Evolutionary conservation across 768 basidiomycete species (phyloP).

Genomic region (Collybiopsis confluens): DNA sequence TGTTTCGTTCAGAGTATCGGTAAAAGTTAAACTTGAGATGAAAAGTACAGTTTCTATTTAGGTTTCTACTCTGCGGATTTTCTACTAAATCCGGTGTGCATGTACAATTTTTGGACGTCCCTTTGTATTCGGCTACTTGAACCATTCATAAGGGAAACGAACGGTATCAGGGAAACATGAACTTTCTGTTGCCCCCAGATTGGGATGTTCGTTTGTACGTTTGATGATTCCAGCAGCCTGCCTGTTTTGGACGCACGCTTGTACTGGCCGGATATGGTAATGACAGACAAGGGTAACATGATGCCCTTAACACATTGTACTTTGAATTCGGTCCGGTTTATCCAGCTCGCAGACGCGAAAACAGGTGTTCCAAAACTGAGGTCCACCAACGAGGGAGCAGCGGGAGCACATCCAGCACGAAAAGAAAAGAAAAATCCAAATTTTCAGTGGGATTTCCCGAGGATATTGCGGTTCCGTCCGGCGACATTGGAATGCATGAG

Average conservation of each 20-base stretch:
- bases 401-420: neutral
- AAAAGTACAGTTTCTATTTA: too few species aligned
- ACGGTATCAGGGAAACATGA: constrained; percentile 3
- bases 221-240: constrained; percentile 5
- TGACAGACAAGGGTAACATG: neutral
- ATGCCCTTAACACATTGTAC: neutral
- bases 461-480: neutral
- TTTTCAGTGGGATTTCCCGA: too few species aligned
- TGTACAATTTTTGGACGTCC: constrained; percentile 38
- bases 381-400: neutral
- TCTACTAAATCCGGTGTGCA: too few species aligned
- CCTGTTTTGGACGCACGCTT: constrained; percentile 32
- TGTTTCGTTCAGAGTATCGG: too few species aligned
- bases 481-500: neutral
- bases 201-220: constrained; percentile 22
- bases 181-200: constrained; percentile 14
- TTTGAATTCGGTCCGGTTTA: too few species aligned
- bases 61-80: too few species aligned
- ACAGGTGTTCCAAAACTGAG: neutral
- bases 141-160: too few species aligned
- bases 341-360: too few species aligned
- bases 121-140: constrained; percentile 37
- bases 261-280: constrained; percentile 23
- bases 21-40: too few species aligned
- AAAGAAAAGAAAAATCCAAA: too few species aligned